A percentile compares a stretch with the other conserved stretches of the same genome.
Conservation (phyloP, 1,139 yeast species). For the Meyerozyma smithsonii region DNA sequence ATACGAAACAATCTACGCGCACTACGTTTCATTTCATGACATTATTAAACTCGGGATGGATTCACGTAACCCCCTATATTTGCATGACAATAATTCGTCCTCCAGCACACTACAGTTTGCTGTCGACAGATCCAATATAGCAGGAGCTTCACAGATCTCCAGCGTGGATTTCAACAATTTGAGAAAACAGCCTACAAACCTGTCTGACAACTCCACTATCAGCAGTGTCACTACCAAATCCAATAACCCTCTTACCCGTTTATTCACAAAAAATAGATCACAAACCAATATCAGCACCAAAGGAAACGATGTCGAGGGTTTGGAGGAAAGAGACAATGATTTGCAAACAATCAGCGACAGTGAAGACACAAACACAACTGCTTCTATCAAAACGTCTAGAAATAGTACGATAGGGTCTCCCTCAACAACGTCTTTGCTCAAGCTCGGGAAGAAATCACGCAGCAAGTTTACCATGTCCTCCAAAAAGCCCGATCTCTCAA, state of each 20-base stretch:
- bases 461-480: slow-evolving; percentile 5
- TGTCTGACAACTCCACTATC: slow-evolving; percentile 23
- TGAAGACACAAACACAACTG: slow-evolving; percentile 7
- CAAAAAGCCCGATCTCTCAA: slow-evolving; percentile 23
- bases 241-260: slow-evolving; percentile 23
- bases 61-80: slow-evolving; percentile 10
- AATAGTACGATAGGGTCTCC: slow-evolving; percentile 4
- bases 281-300: slow-evolving; percentile 12
- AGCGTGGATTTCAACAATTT: slow-evolving; percentile 39
- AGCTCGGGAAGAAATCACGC: slow-evolving; percentile 9
- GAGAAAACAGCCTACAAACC: slow-evolving; percentile 31
- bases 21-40: not conserved
- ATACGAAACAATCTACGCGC: too few relatives aligned
- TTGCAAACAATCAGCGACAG: slow-evolving; percentile 10
- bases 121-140: slow-evolving; percentile 5
- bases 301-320: not conserved
- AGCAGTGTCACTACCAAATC: slow-evolving; percentile 22
- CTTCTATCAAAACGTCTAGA: slow-evolving; percentile 6
- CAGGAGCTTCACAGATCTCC: slow-evolving; percentile 24
- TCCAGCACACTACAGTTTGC: slow-evolving; percentile 15
- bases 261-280: slow-evolving; percentile 34
- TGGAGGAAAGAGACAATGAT: not conserved
- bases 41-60: not conserved
- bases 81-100: slow-evolving; percentile 19
- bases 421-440: slow-evolving; percentile 7